These are phyloP conservation scores for Heimioporus retisporus DNA, from an alignment of 1,284 basidiomycete species.

Conservation along the genomic window DNA sequence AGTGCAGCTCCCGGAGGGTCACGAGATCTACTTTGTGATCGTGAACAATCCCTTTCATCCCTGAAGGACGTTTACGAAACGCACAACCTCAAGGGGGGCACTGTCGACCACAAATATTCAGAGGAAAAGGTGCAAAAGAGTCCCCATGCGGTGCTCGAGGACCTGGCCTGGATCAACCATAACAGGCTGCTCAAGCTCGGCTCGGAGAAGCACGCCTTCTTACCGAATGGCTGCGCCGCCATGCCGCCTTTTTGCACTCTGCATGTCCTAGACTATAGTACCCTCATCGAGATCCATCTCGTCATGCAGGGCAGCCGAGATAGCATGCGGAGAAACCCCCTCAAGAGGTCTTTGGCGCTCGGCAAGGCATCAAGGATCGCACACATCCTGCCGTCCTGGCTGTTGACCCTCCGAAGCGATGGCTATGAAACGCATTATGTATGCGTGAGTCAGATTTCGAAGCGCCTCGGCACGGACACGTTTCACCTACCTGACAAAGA, in stretches of 20 bases:
- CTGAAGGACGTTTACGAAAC: slow-evolving; percentile 82
- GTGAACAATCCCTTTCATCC: slow-evolving; percentile 99
- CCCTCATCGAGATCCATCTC: slow-evolving; percentile 95
- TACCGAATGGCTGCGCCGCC: slow-evolving; percentile 90
- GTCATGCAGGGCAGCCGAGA: slow-evolving; percentile 85
- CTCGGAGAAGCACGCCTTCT: slow-evolving; percentile 89
- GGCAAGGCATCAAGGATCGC: too few species aligned
- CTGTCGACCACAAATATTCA: too few species aligned
- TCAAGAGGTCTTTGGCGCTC: too few species aligned
- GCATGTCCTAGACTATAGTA: slow-evolving; percentile 79
- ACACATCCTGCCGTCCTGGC: too few species aligned
- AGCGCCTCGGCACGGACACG: too few species aligned
- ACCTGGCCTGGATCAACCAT: slow-evolving; percentile 96
- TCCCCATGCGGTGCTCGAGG: slow-evolving; percentile 92
- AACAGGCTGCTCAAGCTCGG: slow-evolving; percentile 84
- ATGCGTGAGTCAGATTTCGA: too few species aligned
- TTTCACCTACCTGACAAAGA: too few species aligned
- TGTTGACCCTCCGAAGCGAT: too few species aligned
- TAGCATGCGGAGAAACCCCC: too few species aligned
- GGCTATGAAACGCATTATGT: too few species aligned
- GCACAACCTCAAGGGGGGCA: too few species aligned
- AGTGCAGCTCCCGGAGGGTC: slow-evolving; percentile 87
- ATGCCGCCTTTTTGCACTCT: slow-evolving; percentile 90
- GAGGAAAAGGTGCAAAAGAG: slow-evolving; percentile 66
- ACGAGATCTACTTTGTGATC: slow-evolving; percentile 73